phyloP scores from a whole-genome alignment of 495 filamentous ascomycete genomes.

The Penicillium goetzii region DNA sequence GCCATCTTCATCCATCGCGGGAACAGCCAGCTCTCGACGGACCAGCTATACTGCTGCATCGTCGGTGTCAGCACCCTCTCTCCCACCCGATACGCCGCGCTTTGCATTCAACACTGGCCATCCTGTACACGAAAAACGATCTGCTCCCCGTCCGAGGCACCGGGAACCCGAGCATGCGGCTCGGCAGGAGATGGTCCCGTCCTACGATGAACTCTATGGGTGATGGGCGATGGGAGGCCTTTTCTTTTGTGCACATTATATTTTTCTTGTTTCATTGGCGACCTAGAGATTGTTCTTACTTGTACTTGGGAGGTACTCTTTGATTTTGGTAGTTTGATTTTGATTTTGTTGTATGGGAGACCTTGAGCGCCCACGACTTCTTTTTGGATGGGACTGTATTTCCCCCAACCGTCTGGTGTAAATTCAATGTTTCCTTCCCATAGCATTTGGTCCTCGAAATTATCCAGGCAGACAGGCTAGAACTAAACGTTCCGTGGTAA shows the following conservation, averaged over 20 bases:
- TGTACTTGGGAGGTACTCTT: slow-evolving; percentile 4
- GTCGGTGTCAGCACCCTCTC: slow-evolving; percentile 35
- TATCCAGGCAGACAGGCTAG: background rate
- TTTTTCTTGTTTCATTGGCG: slow-evolving; percentile 16
- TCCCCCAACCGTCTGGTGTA: background rate
- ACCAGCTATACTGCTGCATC: slow-evolving; percentile 45
- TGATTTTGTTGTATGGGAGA: background rate
- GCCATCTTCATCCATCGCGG: slow-evolving; percentile 31
- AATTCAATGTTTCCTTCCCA: background rate
- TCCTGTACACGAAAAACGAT: slow-evolving; percentile 33
- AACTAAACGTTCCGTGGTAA: background rate
- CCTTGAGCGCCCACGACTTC: background rate
- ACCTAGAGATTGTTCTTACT: slow-evolving; percentile 8
- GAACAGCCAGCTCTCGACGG: slow-evolving; percentile 41
- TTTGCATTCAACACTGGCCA: slow-evolving; percentile 20
- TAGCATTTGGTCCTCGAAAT: background rate
- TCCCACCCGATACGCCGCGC: slow-evolving; percentile 38
- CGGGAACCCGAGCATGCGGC: slow-evolving; percentile 26
- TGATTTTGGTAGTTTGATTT: background rate
- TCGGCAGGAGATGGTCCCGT: slow-evolving; percentile 45
- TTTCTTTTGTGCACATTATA: slow-evolving; percentile 9
- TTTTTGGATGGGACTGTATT: background rate
- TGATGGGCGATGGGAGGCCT: slow-evolving; percentile 22
- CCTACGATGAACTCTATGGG: slow-evolving; percentile 52
- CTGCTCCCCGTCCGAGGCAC: slow-evolving; percentile 28